Evolutionary conservation across 2,329 filamentous ascomycete genomes (phyloP).

Genomic region (Tolypocladium sp.): DNA sequence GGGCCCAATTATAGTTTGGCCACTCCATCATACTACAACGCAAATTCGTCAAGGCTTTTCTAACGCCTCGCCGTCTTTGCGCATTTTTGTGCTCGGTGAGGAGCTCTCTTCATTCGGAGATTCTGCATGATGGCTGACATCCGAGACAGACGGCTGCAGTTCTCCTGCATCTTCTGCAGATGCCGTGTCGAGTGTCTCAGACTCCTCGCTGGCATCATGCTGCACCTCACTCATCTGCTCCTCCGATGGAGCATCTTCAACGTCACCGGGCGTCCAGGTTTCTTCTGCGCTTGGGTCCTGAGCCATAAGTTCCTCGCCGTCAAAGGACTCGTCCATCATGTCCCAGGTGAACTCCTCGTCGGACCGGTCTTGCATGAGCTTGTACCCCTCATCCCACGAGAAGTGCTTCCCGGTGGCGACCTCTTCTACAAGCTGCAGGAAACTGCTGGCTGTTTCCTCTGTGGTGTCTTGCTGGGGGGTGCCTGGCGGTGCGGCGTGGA

Average conservation of each 20-base stretch:
- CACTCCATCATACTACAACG: neutral
- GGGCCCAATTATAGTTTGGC: neutral
- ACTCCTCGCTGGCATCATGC: neutral
- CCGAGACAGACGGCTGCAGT: neutral
- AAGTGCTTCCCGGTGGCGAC: conserved; percentile 21
- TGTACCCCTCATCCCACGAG: conserved; percentile 24
- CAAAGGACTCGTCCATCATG: conserved; percentile 13
- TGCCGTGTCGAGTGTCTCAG: neutral
- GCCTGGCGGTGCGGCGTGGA: conserved; percentile 16
- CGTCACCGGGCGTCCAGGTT: neutral
- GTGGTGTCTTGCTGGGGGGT: neutral
- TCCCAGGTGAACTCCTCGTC: conserved; percentile 17
- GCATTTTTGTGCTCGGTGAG: neutral
- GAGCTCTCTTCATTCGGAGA: neutral
- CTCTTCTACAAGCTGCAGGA: conserved; percentile 18
- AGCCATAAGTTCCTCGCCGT: conserved; percentile 7
- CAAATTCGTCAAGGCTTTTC: conserved; percentile 7
- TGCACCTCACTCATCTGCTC: neutral
- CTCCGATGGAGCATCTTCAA: neutral
- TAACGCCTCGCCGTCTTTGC: neutral
- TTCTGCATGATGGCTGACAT: neutral
- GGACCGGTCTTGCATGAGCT: conserved; percentile 14
- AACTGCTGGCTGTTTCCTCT: conserved; percentile 3
- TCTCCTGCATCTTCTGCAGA: neutral
- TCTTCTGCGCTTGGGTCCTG: neutral